Evolutionary conservation across 306 rosid genomes (phyloP), one percentile per base, ranked within the genome.

Genomic region (Cicer chorassanicum): DNA sequence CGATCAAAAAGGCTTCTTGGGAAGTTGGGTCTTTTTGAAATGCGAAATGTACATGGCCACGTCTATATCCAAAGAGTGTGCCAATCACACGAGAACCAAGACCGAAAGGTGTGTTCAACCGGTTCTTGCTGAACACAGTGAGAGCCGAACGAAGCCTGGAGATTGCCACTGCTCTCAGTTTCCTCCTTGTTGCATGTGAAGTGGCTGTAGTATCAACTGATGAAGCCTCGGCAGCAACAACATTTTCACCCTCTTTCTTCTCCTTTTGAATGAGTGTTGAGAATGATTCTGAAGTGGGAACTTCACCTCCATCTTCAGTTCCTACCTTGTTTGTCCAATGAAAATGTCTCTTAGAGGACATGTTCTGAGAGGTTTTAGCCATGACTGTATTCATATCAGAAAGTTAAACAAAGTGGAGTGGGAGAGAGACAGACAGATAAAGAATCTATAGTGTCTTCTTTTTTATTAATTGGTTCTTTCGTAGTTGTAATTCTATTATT

Each of bases 31-130:
- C 92, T 76, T 82, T 87, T 19, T 93, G 98, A 61, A 93, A 84
- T 54, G 96, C 91, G 15, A 93, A 88, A 81, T 93, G 97, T 2
- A 91, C 98, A 49, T 91, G 97, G 5, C 98, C 97, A 10, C 89
- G 92, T 77, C 90, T 82, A 18, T 87, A 74, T 2, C 98, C 97
- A 9, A 91, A 93, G 51, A 93, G 96, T 3, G 98, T 93, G 14
- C 98, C 98, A 4, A 89, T 85, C 6, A 93, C 98, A 68, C 91
- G 80, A 9, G 88, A 76, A 1, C 96, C 96, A 6, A 90, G 86
- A 21, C 93, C 93, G 8, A 14, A 74, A 0, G 87, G 84, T 0
- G 71, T 51, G 74, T 76, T 83, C 1, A 82, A 76, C 1, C 89
- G 83, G 84, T 83, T 88, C 80, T 86, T 87, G 40, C 88, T 81